A percentile compares a stretch with the other conserved stretches of the same genome.
Conservation (phyloP, 23 red algal genomes). For the Chondrus crispus region DNA sequence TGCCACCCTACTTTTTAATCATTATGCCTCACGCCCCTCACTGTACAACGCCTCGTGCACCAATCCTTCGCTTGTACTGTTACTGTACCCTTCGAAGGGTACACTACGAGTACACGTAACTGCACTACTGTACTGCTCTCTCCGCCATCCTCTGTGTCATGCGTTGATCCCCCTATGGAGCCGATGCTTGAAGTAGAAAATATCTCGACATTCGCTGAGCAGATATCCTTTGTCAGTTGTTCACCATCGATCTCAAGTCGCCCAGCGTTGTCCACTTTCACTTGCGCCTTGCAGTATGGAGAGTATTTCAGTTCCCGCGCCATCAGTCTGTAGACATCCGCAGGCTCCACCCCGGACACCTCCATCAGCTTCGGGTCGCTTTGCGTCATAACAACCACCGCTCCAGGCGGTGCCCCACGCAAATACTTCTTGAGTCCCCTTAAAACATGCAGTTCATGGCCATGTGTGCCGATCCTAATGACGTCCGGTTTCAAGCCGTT, state of each 20-base stretch:
- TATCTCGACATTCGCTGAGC: slow-evolving; percentile 43
- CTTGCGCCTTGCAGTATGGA: slow-evolving; percentile 2
- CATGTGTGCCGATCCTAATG: slow-evolving; percentile 48
- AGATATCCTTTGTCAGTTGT: slow-evolving; percentile 19
- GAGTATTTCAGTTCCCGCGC: slow-evolving; percentile 26
- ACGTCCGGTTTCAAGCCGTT: slow-evolving; percentile 41
- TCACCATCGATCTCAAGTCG: neutral
- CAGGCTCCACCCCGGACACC: slow-evolving; percentile 23
- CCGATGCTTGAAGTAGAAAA: slow-evolving; percentile 44
- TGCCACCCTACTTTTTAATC: too few species aligned
- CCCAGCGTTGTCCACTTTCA: slow-evolving; percentile 21
- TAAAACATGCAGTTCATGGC: slow-evolving; percentile 39
- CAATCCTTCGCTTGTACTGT: too few species aligned
- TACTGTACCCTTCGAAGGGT: too few species aligned
- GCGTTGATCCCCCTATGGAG: too few species aligned
- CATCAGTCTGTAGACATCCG: slow-evolving; percentile 45
- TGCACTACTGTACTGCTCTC: too few species aligned
- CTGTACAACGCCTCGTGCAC: too few species aligned
- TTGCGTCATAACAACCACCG: slow-evolving; percentile 27
- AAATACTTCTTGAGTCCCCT: slow-evolving; percentile 25
- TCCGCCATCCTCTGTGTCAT: too few species aligned
- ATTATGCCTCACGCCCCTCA: too few species aligned
- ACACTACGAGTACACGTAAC: too few species aligned
- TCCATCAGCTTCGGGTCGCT: slow-evolving; percentile 46
- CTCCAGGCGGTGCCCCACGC: neutral